phyloP scores from a whole-genome alignment of 1,284 basidiomycete genomes.

The Fomitiporia mediterranea region DNA sequence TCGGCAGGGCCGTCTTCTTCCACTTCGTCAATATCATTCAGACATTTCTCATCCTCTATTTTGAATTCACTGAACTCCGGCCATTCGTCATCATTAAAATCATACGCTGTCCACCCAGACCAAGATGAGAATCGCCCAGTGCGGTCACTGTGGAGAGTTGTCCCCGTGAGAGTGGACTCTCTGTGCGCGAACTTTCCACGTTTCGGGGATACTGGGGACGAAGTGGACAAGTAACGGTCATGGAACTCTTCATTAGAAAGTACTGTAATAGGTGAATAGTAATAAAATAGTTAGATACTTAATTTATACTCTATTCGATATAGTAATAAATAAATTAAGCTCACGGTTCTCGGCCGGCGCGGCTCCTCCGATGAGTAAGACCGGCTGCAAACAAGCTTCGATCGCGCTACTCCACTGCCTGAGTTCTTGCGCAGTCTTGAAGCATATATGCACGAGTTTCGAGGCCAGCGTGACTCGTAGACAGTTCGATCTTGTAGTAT shows the following conservation, averaged over 20 bases:
- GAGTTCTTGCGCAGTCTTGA: constrained; percentile 8
- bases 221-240: neutral
- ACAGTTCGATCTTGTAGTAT: neutral
- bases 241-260: neutral
- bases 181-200: neutral
- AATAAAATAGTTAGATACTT: neutral
- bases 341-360: neutral
- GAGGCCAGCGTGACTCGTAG: neutral
- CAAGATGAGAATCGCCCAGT: neutral
- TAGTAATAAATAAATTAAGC: neutral
- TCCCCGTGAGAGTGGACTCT: constrained; percentile 7
- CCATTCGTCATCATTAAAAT: neutral
- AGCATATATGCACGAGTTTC: constrained; percentile 6
- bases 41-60: neutral
- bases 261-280: neutral
- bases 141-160: neutral
- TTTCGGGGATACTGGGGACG: neutral
- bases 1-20: neutral
- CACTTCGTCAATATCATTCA: neutral
- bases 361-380: constrained; percentile 15
- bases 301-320: too few species aligned
- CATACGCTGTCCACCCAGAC: neutral
- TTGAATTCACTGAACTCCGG: neutral
- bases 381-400: constrained; percentile 3
- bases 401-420: constrained; percentile 12